Conservation (phyloP, 2,329 filamentous ascomycete species). For the Aspergillus udagawae region DNA sequence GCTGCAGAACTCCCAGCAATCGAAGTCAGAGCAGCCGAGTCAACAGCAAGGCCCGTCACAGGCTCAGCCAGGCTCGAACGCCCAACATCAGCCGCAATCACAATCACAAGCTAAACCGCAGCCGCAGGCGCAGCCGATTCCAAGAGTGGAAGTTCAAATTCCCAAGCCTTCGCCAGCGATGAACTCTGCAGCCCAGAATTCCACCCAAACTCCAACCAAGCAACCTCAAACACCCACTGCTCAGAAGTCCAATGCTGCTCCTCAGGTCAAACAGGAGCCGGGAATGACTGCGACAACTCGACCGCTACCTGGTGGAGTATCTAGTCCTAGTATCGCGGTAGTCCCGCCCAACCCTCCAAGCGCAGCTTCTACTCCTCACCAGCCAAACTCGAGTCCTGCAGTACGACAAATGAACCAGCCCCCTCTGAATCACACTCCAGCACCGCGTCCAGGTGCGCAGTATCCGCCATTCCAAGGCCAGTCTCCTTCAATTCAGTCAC, state of each 20-base stretch:
- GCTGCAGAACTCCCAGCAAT: slow-evolving; percentile 10
- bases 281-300: slow-evolving; percentile 9
- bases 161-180: slow-evolving; percentile 9
- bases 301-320: slow-evolving; percentile 7
- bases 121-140: slow-evolving; percentile 7
- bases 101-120: slow-evolving; percentile 7
- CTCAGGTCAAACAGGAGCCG: slow-evolving; percentile 30
- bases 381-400: slow-evolving; percentile 17
- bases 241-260: slow-evolving; percentile 11
- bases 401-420: slow-evolving; percentile 19
- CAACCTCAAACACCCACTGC: slow-evolving; percentile 13
- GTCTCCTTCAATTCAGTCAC: slow-evolving; percentile 33
- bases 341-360: slow-evolving; percentile 8
- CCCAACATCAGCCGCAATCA: slow-evolving; percentile 5
- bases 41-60: slow-evolving; percentile 3
- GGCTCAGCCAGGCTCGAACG: slow-evolving; percentile 1
- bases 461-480: slow-evolving; percentile 29
- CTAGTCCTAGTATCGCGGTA: slow-evolving; percentile 9
- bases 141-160: slow-evolving; percentile 20
- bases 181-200: neutral
- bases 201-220: slow-evolving; percentile 6
- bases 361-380: slow-evolving; percentile 11
- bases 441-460: slow-evolving; percentile 26
- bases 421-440: slow-evolving; percentile 17
- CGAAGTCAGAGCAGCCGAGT: slow-evolving; percentile 5